Base-by-base conservation (phyloP, 306 rosid genomes). In the Sesbania bispinosa region DNA sequence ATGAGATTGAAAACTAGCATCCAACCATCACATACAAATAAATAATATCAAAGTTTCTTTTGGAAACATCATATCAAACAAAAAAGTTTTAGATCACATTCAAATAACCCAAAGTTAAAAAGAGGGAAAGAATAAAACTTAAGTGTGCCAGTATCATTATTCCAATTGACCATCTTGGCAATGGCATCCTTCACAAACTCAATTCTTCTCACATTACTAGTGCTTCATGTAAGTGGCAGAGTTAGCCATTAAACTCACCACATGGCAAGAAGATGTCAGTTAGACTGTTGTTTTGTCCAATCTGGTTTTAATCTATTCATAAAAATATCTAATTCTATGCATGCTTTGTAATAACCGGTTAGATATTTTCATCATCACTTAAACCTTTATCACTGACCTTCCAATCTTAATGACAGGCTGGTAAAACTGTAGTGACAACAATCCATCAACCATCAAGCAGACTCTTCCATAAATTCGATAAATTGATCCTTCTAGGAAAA, bases 391-490 rank as follows among this genome's bases (percentile, higher is more conserved):
- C 36, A 18, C 63, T 66, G 50, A 53, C 59, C 35, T 32, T 24
- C 47, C 43, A 46, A 29, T 65, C 71, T 8, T 54, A 14, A 51
- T 81, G 23, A 39, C 89, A 94, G 98, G 97, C 96, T n/a, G 99
- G 97, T 29, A 95, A 95, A 78, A 91, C 99, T 5, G 91, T 91
- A 30, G 88, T 91, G 81, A 91, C 96, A 57, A 95, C 99, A 33
- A 95, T 95, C 57, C 99, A 95, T 80, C 99, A 95, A 57, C 99
- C 99, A 68, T 95, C 99, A 58, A 95, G 99, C 68, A 88, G 99
- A 75, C 89, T 91, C 11, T 95, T 95, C 67, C 96, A 91, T 82
- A 95, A 85, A 75, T 95, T 95, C 52, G 97, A 91, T 64, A 95
- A 95, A 86, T 79, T 95, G 78, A 89, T 91, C 60, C 97, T 95